Evolutionary conservation across 306 rosid species (phyloP).

Genomic region (Purshia tridentata): DNA sequence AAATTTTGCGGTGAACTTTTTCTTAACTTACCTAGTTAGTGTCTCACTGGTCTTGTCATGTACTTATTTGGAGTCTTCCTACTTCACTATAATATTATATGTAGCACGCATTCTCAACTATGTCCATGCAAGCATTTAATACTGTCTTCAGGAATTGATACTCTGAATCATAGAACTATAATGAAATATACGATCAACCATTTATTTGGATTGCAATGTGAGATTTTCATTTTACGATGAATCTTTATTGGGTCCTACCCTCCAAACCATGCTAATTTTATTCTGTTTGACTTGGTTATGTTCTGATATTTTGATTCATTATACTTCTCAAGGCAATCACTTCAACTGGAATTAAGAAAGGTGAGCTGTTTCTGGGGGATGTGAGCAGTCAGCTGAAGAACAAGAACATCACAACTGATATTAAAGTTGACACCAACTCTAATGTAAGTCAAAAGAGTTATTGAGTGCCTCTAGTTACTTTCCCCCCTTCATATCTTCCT

Average conservation of each 20-base stretch:
- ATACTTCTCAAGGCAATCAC: constrained; percentile 57
- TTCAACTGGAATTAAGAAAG: constrained; percentile 79
- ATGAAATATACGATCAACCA: too few relatives aligned
- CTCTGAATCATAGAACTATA: too few relatives aligned
- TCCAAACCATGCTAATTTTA: background rate
- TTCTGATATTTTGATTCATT: constrained; percentile 21
- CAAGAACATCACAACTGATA: constrained; percentile 87
- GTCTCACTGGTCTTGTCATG: background rate
- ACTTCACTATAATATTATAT: background rate
- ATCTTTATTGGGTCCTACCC: background rate
- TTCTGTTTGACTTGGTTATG: background rate
- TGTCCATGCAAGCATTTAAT: background rate
- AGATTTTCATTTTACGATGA: background rate
- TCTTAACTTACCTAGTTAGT: background rate
- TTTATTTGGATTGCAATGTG: background rate
- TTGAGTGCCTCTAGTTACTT: background rate
- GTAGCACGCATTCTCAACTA: background rate
- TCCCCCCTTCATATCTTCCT: background rate
- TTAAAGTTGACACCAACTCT: constrained; percentile 87
- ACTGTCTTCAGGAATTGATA: too few relatives aligned
- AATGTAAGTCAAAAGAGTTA: constrained; percentile 49
- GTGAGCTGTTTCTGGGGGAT: constrained; percentile 70
- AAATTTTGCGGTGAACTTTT: background rate
- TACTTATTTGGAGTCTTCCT: background rate
- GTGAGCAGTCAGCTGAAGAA: constrained; percentile 78